Conservation (phyloP, 108 stramenopile genomes). For the Skeletonema costatum region DNA sequence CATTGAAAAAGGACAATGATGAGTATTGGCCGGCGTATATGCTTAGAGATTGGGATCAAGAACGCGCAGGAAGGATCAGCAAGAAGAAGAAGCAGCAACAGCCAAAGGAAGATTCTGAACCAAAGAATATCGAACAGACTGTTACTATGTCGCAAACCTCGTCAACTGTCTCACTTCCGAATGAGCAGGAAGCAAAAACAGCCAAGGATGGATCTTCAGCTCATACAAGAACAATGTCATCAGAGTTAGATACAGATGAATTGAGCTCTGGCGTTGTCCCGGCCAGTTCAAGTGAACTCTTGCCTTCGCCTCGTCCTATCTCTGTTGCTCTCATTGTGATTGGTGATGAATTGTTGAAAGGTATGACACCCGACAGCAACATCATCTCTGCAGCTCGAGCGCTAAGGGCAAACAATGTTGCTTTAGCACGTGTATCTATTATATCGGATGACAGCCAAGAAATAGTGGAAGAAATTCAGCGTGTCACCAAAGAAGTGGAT, state of each 20-base stretch:
- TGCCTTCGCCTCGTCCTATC: constrained; percentile 6
- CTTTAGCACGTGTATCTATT: constrained; percentile 79
- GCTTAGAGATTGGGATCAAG: constrained; percentile 80
- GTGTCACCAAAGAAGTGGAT: constrained; percentile 73
- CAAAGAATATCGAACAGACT: neutral
- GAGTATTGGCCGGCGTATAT: constrained; percentile 89
- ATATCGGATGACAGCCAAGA: constrained; percentile 84
- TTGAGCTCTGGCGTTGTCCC: neutral
- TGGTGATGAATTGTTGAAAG: constrained; percentile 96
- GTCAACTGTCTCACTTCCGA: constrained; percentile 30
- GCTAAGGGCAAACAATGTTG: constrained; percentile 76
- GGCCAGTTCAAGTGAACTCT: neutral
- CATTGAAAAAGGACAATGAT: constrained; percentile 53
- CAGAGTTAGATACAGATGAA: constrained; percentile 3
- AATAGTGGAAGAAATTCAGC: constrained; percentile 79
- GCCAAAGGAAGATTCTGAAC: neutral
- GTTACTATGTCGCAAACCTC: constrained; percentile 34
- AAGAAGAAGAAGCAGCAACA: constrained; percentile 33
- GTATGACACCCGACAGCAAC: constrained; percentile 88
- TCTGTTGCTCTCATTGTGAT: constrained; percentile 85
- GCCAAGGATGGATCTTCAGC: neutral
- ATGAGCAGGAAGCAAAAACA: constrained; percentile 1
- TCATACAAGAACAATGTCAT: constrained; percentile 8
- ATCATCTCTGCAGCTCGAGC: constrained; percentile 82
- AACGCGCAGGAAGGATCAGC: constrained; percentile 79